Conservation (phyloP, 306 rosid genomes). For the Casuarina equisetifolia region DNA sequence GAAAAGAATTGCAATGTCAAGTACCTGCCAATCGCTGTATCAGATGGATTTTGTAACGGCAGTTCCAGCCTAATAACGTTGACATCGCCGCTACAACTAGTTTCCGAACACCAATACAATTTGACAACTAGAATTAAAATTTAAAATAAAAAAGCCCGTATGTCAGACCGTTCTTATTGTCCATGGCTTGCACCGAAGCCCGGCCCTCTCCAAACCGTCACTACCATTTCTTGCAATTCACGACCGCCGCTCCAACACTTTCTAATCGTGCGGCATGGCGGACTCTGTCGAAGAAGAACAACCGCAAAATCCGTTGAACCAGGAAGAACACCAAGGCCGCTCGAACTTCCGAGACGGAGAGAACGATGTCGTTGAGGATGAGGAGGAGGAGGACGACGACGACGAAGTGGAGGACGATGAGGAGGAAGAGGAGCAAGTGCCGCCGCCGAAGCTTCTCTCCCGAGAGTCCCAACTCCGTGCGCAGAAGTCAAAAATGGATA, state of each 20-base stretch:
- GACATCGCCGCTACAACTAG: too few relatives aligned
- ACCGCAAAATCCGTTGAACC: conserved; percentile 31
- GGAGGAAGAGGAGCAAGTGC: conserved; percentile 31
- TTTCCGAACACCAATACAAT: too few relatives aligned
- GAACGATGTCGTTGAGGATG: conserved; percentile 35
- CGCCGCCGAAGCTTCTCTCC: conserved; percentile 32
- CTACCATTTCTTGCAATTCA: not conserved
- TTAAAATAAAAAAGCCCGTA: not conserved
- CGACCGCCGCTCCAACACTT: conserved; percentile 24
- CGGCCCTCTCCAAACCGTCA: not conserved
- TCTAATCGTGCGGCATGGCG: conserved; percentile 41
- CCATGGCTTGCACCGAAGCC: not conserved
- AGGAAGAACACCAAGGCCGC: conserved; percentile 33
- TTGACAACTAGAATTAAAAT: not conserved
- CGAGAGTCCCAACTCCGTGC: conserved; percentile 42
- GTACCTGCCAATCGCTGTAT: too few relatives aligned
- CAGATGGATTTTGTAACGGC: too few relatives aligned
- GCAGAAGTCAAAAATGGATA: conserved; percentile 51
- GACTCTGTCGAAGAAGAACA: conserved; percentile 35
- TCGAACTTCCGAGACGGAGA: conserved; percentile 37
- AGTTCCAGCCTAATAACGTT: too few relatives aligned
- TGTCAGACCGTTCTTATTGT: not conserved
- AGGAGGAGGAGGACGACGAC: conserved; percentile 32
- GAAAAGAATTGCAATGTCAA: too few relatives aligned
- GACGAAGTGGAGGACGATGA: conserved; percentile 29